Base-by-base conservation (phyloP, 495 filamentous ascomycete genomes). In the Trichoderma gamsii region DNA sequence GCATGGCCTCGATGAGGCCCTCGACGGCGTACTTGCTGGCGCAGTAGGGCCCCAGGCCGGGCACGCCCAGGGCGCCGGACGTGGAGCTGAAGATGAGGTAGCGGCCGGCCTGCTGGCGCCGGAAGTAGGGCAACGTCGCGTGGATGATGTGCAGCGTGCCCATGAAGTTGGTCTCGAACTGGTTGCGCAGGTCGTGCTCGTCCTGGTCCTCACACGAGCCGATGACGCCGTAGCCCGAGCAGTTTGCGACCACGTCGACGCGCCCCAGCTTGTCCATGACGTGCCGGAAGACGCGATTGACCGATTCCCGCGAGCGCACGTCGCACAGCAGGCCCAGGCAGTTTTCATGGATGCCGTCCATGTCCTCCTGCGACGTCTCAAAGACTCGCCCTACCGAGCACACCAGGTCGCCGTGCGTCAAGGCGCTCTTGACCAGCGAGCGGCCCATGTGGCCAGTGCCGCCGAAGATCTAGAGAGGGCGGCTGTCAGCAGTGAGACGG, bases 121-220 rank as follows among this genome's bases (percentile, higher is more conserved):
- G 87, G 76, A 98, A 97, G 80, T 97, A 92, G 0, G 92, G 91
- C 41, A 97, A 77, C 25, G 88, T 91, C n/a, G 90, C 79, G 76
- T 97, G 92, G 69, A 97, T 89, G 72, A 99, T 98, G 75, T 97
- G 89, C 69, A 97, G 74, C 0, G 92, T 94, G 66, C 95, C 95
- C 77, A 93, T 92, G 80, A 97, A 96, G 76, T 99, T 99, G 41
- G 93, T 97, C 78, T 94, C 90, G 78, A 98, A 97, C 76, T 98
- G 94, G 74, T 94, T 95, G 69, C 92, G 89, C 70, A 99, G 88
- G 71, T 98, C 94, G 76, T 91, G 88, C 72, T 95, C 92, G 78
- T 96, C 92, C 78, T 98, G 95, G 79, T 97, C 95, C 79, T 99
- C 95, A 79, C 92, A 97, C 3, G 94, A 89, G 38, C 92, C 94